Conservation (phyloP, 805 yeast species). For the Candida nonsorbophila region DNA sequence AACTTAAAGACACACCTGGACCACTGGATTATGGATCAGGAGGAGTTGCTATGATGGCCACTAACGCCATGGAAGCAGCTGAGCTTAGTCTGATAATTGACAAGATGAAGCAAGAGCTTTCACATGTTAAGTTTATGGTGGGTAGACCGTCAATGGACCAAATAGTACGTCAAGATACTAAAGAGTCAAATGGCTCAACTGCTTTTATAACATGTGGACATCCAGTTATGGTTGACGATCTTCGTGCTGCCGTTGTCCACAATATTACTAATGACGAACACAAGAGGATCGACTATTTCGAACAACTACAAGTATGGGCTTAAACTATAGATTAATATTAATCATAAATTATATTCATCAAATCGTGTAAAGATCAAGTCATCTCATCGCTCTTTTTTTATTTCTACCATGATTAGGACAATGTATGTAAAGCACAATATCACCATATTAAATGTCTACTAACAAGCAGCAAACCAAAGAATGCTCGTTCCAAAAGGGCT, state of each 20-base stretch:
- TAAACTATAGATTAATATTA: constrained; percentile 10
- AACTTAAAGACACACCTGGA: neutral
- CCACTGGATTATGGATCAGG: constrained; percentile 2
- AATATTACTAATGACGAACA: constrained; percentile 24
- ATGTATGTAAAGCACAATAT: constrained; percentile 19
- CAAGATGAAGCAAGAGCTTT: constrained; percentile 15
- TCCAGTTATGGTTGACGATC: constrained; percentile 49
- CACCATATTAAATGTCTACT: neutral
- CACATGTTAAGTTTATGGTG: constrained; percentile 32
- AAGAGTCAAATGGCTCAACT: constrained; percentile 35
- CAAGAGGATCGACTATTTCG: constrained; percentile 63
- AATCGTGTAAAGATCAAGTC: constrained; percentile 1
- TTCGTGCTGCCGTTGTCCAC: constrained; percentile 45
- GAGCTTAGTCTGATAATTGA: constrained; percentile 4
- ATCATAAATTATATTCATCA: constrained; percentile 3
- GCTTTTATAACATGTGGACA: constrained; percentile 64
- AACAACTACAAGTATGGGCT: constrained; percentile 72
- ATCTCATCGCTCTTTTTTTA: constrained; percentile 4
- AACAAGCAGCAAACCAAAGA: constrained; percentile 63
- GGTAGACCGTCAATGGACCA: constrained; percentile 46
- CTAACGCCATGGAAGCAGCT: neutral
- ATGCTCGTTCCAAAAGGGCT: constrained; percentile 93
- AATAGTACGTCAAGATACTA: constrained; percentile 31
- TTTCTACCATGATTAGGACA: constrained; percentile 27
- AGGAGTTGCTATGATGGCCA: constrained; percentile 1